Base-by-base conservation (phyloP, 2,329 filamentous ascomycete species). In the Aphanoascus verrucosus region DNA sequence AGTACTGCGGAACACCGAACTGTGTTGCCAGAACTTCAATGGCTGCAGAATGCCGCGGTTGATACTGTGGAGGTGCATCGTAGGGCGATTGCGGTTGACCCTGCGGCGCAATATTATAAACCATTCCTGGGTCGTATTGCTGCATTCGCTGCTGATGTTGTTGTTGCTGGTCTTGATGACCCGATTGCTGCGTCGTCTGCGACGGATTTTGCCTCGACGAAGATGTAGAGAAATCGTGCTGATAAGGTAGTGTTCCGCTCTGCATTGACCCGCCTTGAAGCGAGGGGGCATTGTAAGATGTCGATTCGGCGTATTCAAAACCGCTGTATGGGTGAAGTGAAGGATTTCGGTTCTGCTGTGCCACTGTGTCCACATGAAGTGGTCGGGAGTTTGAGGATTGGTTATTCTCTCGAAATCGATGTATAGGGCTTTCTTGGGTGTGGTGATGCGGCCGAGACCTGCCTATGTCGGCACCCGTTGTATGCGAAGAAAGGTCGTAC, bases 101-200 rank as follows among this genome's bases (percentile, higher is more conserved):
- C 63, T 81, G 74, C 66, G 83, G 82, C 65, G 78, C 74, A 63
- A 90, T 84, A 72, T 83, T 84, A 75, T 94, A 94, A 78, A 93
- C 84, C 74, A 91, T 82, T 58, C 80, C 80, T 53, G 80, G 73
- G 52, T 82, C 75, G 62, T 82, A 82, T 59, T 73, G 72, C 52
- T 70, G 64, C 63, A 77, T 77, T 56, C 72, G 69, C 57, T 71
- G 68, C 40, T 69, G 69, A 42, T 79, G 76, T 60, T 78, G 76
- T 57, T 83, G 81, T 60, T 78, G 76, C 56, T 83, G 81, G 60
- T 61, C 59, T 15, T 64, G 65, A 41, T 65, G 60, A 46, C 62
- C 60, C 14, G 61, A 55, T 46, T 59, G 58, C 41, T 60, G 59
- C 34, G 60, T 42, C 42, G 57, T 52, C 35, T 63, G 61, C 45